Percentiles rank a stretch among this genome's conserved stretches.
phyloP scores from a whole-genome alignment of 805 yeast species.

The Isabelozyma pseudorhagii region DNA sequence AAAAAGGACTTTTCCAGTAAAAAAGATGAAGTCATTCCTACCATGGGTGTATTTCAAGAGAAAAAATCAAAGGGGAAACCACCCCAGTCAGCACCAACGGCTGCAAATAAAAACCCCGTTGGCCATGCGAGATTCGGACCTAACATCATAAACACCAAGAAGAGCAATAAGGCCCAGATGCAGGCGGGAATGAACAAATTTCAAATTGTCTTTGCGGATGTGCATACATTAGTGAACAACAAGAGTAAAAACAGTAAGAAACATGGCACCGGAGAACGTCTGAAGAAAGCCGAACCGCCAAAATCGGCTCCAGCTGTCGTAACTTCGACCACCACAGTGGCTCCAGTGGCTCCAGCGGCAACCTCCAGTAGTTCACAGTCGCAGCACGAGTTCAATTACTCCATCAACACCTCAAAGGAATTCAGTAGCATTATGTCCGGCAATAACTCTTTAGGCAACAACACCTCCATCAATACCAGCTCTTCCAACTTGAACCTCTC shows the following conservation, averaged over 20 bases:
- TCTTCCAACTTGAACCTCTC: constrained; percentile 26
- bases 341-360: background rate
- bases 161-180: constrained; percentile 23
- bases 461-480: constrained; percentile 26
- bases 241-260: constrained; percentile 8
- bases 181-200: constrained; percentile 43
- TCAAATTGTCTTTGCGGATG: constrained; percentile 46
- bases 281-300: background rate
- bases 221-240: constrained; percentile 23
- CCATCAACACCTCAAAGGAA: constrained; percentile 20
- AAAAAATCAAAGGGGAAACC: constrained; percentile 6
- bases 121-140: background rate
- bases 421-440: constrained; percentile 25
- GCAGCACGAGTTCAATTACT: constrained; percentile 10
- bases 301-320: background rate
- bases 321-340: background rate
- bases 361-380: background rate
- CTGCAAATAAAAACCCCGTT: background rate
- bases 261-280: background rate
- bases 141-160: background rate
- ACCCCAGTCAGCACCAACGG: background rate
- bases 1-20: constrained; percentile 15
- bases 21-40: constrained; percentile 20
- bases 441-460: constrained; percentile 7
- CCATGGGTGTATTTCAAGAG: constrained; percentile 39